Conservation (phyloP, 331 rosid genomes). For the Pyrus hybrid region DNA sequence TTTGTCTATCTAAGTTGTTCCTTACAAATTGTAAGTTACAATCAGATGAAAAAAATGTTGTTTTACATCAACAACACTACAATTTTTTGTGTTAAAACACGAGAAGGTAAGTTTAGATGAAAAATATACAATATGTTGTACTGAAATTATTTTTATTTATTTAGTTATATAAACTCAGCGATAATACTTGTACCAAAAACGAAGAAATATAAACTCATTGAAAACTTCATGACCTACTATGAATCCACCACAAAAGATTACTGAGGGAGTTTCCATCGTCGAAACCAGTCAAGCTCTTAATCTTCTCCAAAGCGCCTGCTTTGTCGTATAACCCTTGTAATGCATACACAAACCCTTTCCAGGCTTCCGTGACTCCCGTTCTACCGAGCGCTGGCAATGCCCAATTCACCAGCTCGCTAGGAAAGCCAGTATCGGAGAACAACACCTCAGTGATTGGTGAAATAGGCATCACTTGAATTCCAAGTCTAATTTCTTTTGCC, state of each 20-base stretch:
- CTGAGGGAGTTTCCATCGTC: slow-evolving; percentile 65
- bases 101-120: too few relatives aligned
- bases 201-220: too few relatives aligned
- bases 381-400: slow-evolving; percentile 41
- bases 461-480: slow-evolving; percentile 61
- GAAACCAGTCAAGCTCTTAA: slow-evolving; percentile 30
- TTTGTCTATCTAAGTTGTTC: too few relatives aligned
- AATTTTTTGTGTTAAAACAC: too few relatives aligned
- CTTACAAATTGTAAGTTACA: too few relatives aligned
- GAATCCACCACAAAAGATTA: slow-evolving; percentile 71
- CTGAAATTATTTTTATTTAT: too few relatives aligned
- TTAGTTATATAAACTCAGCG: too few relatives aligned
- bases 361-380: slow-evolving; percentile 65
- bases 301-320: slow-evolving; percentile 39
- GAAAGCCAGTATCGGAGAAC: slow-evolving; percentile 46
- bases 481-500: slow-evolving; percentile 65
- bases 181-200: too few relatives aligned
- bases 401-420: slow-evolving; percentile 60
- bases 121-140: too few relatives aligned
- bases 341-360: slow-evolving; percentile 70
- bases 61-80: too few relatives aligned
- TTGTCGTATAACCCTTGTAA: slow-evolving; percentile 57
- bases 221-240: slow-evolving; percentile 25
- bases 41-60: too few relatives aligned
- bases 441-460: slow-evolving; percentile 52